Conservation (phyloP, 331 rosid species). For the Stylosanthes scabra region DNA sequence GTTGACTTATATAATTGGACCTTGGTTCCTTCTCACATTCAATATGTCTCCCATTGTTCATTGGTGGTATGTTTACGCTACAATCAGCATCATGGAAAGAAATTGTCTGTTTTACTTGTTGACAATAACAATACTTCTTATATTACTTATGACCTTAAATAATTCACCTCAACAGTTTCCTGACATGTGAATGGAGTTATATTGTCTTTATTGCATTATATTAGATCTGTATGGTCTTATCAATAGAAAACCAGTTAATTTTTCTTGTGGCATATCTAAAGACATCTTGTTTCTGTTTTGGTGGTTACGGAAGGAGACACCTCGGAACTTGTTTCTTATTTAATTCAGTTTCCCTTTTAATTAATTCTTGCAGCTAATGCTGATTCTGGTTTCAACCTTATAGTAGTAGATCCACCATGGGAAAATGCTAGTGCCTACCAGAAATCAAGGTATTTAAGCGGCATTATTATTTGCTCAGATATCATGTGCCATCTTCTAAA, state of each 20-base stretch:
- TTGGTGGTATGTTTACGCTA: constrained; percentile 25
- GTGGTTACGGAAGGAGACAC: constrained; percentile 10
- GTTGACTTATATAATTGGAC: constrained; percentile 4
- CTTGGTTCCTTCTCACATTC: constrained; percentile 10
- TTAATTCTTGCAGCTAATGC: constrained; percentile 51
- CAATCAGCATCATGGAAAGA: constrained; percentile 23
- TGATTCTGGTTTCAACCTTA: constrained; percentile 78
- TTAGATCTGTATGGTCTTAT: constrained; percentile 36
- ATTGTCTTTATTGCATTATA: constrained; percentile 13
- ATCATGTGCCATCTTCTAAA: neutral
- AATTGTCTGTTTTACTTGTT: neutral
- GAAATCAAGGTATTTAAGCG: constrained; percentile 63
- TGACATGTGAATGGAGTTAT: constrained; percentile 22
- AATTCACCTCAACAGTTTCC: constrained; percentile 15
- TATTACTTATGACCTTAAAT: constrained; percentile 12
- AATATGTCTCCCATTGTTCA: constrained; percentile 7
- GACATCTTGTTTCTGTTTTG: constrained; percentile 24
- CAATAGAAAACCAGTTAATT: constrained; percentile 16
- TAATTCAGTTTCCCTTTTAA: constrained; percentile 6
- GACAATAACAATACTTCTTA: neutral
- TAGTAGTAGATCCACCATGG: constrained; percentile 95
- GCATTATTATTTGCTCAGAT: constrained; percentile 7
- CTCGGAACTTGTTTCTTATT: neutral
- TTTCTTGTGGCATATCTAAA: constrained; percentile 23
- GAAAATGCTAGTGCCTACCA: constrained; percentile 95